phyloP scores from a whole-genome alignment of 345 rosid species.

The Pistacia vera region DNA sequence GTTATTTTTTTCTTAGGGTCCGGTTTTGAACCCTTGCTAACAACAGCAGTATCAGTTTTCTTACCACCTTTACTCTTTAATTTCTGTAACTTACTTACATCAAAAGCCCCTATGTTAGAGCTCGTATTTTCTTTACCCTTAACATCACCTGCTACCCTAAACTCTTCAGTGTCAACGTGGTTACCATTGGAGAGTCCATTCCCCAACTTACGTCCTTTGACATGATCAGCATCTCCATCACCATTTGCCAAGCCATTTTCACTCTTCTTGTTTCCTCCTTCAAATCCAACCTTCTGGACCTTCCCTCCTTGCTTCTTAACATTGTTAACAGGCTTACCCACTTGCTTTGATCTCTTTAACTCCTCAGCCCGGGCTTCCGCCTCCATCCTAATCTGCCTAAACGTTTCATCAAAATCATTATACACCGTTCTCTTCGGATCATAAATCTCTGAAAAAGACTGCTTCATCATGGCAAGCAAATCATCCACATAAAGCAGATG shows the following conservation, averaged over 20 bases:
- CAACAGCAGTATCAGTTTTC: constrained; percentile 77
- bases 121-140: constrained; percentile 82
- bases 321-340: constrained; percentile 50
- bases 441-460: constrained; percentile 71
- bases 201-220: constrained; percentile 48
- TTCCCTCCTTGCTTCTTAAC: constrained; percentile 71
- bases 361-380: constrained; percentile 93
- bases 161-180: constrained; percentile 38
- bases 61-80: constrained; percentile 85
- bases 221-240: constrained; percentile 57
- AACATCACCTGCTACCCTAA: constrained; percentile 50
- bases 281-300: constrained; percentile 51
- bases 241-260: constrained; percentile 41
- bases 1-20: constrained; percentile 78
- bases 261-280: constrained; percentile 59
- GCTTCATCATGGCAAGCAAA: constrained; percentile 74
- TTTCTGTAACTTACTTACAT: constrained; percentile 90
- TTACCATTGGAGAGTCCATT: constrained; percentile 67
- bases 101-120: constrained; percentile 74
- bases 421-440: constrained; percentile 70
- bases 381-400: constrained; percentile 92
- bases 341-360: constrained; percentile 69
- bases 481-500: constrained; percentile 92
- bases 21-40: constrained; percentile 66
- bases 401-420: constrained; percentile 73